Base-by-base conservation (phyloP, 345 rosid species). In the Clausena lansium region DNA sequence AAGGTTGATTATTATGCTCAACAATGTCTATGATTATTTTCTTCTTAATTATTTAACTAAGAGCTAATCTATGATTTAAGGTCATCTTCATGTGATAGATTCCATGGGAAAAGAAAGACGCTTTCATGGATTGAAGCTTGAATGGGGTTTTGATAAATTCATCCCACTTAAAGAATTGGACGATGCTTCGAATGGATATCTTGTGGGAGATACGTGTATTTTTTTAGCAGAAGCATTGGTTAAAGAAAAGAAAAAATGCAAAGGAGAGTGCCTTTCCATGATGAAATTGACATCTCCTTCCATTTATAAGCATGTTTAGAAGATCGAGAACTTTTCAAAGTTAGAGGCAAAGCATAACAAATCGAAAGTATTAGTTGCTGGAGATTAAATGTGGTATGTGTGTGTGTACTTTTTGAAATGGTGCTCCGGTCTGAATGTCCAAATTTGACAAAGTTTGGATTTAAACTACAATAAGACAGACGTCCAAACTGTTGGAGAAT, bases 161-260 rank as follows among this genome's bases (percentile, higher is more conserved):
- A 54, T 78, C 67, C 77, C 75, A 2, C 32, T 77, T 55, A 55
- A 54, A 66, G n/a, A 24, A 8, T 82, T 86, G 39, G 60, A 30
- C 0, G 85, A 83, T 70, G 68, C 67, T 19, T 76, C 62, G 14
- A 81, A 82, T 24, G 91, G 87, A 32, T 86, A 83, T 78, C 80
- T 85, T 0, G 69, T 83, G 33, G 86, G 82, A 0, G 88, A 83
- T 75, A 52, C 82, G 5, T 85, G 87, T 33, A 79, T 81, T 15
- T 30, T 88, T 25, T 88, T 89, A 17, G 88, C 74, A 5, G 89
- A 88, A 74, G 85, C 83, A 2, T 79, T 83, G 32, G 85, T 84
- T 20, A 82, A 68, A 79, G 92, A 85, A n/a, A n/a, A n/a, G n/a
- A 81, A 79, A 58, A 50, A 75, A 3, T 82, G 82, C 28, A 81